These are phyloP conservation scores for Oxalis stricta DNA, from an alignment of 441 rosid genomes.

Conservation along the genomic window DNA sequence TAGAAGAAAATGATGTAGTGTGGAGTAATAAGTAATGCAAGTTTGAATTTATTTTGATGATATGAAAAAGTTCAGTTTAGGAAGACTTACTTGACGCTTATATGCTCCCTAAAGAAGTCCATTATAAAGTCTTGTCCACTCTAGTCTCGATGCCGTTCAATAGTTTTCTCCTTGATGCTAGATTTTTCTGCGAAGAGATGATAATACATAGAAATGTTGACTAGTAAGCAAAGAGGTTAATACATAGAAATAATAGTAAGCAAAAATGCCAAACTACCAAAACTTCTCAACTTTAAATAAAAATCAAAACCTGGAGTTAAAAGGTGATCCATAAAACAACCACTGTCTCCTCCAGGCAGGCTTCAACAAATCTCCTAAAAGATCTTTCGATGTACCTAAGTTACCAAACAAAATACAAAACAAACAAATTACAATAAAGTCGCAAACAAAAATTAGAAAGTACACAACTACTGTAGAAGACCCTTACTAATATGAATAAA, in stretches of 20 bases:
- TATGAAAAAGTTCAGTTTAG: no score
- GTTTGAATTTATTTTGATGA: no score
- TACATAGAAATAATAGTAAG: conserved; percentile 2
- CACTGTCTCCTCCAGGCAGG: conserved; percentile 87
- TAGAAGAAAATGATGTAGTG: not conserved
- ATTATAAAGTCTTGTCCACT: conserved; percentile 92
- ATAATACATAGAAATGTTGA: conserved; percentile 6
- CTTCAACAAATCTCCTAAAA: conserved; percentile 91
- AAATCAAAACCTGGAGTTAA: conserved; percentile 56
- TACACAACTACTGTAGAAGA: no score
- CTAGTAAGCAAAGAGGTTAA: conserved; percentile 1
- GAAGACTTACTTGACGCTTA: conserved; percentile 63
- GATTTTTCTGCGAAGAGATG: conserved; percentile 46
- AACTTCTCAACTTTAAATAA: not conserved
- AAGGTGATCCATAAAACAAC: conserved; percentile 82
- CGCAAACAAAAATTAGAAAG: not conserved
- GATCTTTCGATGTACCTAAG: conserved; percentile 90
- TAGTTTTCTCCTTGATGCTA: conserved; percentile 95
- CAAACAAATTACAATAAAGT: conserved; percentile 3
- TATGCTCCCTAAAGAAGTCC: conserved; percentile 94
- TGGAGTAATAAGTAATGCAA: no score
- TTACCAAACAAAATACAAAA: conserved; percentile 11
- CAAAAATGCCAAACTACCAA: conserved; percentile 5
- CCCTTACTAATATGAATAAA: not conserved
- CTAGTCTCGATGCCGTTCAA: conserved; percentile 90